Conservation (phyloP, 805 yeast genomes). For the Candida krabiensis region DNA sequence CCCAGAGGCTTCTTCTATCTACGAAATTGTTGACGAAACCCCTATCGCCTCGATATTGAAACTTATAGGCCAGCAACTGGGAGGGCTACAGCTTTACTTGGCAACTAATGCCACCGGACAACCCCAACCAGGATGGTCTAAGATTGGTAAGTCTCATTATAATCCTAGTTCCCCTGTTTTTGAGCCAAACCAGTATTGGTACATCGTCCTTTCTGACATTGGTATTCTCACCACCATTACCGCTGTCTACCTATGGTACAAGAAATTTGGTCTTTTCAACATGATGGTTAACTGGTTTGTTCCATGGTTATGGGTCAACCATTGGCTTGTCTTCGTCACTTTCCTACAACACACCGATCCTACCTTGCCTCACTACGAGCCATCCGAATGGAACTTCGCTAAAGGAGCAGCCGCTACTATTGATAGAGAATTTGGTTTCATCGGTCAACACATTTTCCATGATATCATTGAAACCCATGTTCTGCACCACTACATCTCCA, state of each 20-base stretch:
- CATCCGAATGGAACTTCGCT: conserved; percentile 60
- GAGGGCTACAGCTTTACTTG: conserved; percentile 53
- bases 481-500: conserved; percentile 53
- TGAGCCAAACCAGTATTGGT: conserved; percentile 56
- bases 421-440: conserved; percentile 59
- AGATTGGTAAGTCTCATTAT: conserved; percentile 48
- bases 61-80: conserved; percentile 53
- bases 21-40: conserved; percentile 54
- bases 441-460: conserved; percentile 57
- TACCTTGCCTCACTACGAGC: conserved; percentile 57
- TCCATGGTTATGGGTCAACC: conserved; percentile 61
- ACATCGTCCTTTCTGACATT: conserved; percentile 52
- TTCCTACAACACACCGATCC: conserved; percentile 64
- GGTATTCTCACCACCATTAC: conserved; percentile 48
- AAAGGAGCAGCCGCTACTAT: conserved; percentile 68
- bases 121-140: conserved; percentile 42
- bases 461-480: conserved; percentile 61
- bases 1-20: conserved; percentile 34
- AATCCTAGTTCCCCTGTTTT: conserved; percentile 56
- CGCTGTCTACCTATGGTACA: conserved; percentile 53
- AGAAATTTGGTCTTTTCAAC: conserved; percentile 47
- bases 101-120: conserved; percentile 60
- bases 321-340: conserved; percentile 65
- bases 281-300: conserved; percentile 55
- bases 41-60: conserved; percentile 47